These are phyloP conservation scores for Lenzites betulinus DNA, from an alignment of 768 basidiomycete species.

Conservation along the genomic window DNA sequence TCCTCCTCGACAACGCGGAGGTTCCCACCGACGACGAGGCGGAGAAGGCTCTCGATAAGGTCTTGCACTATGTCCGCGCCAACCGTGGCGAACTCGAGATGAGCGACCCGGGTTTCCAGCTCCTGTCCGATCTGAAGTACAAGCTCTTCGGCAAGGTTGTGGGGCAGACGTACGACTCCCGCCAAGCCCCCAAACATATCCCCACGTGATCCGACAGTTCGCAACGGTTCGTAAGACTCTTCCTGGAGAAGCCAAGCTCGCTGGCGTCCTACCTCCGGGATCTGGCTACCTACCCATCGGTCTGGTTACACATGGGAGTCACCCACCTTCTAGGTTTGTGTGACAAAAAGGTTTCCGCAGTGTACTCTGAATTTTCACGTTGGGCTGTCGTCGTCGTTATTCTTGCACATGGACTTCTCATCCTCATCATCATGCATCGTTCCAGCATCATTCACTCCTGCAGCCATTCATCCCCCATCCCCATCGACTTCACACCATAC, in stretches of 20 bases:
- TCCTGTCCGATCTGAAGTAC: slow-evolving; percentile 50
- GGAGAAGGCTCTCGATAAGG: slow-evolving; percentile 54
- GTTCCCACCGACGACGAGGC: slow-evolving; percentile 49
- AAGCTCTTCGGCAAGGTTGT: slow-evolving; percentile 39
- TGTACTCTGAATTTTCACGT: slow-evolving; percentile 22
- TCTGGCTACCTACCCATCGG: not conserved
- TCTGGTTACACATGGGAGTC: not conserved
- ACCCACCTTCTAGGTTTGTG: slow-evolving; percentile 20
- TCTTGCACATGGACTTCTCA: slow-evolving; percentile 29
- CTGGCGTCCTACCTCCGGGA: not conserved
- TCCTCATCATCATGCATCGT: slow-evolving; percentile 31
- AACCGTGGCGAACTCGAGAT: slow-evolving; percentile 42
- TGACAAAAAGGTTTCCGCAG: slow-evolving; percentile 23
- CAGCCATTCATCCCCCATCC: slow-evolving; percentile 11
- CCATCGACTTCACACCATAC: slow-evolving; percentile 22
- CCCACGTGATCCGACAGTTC: not conserved
- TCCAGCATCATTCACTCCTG: slow-evolving; percentile 20
- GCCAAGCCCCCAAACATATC: not conserved
- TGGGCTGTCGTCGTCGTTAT: slow-evolving; percentile 23
- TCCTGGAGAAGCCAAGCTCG: no score
- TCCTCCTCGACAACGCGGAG: not conserved
- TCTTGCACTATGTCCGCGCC: slow-evolving; percentile 48
- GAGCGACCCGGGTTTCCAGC: slow-evolving; percentile 40
- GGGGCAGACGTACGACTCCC: slow-evolving; percentile 10
- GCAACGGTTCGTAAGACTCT: no score